Evolutionary conservation across 2,329 filamentous ascomycete genomes (phyloP), one percentile per base, ranked within the genome.

Genomic region (Ilyonectria sp.): DNA sequence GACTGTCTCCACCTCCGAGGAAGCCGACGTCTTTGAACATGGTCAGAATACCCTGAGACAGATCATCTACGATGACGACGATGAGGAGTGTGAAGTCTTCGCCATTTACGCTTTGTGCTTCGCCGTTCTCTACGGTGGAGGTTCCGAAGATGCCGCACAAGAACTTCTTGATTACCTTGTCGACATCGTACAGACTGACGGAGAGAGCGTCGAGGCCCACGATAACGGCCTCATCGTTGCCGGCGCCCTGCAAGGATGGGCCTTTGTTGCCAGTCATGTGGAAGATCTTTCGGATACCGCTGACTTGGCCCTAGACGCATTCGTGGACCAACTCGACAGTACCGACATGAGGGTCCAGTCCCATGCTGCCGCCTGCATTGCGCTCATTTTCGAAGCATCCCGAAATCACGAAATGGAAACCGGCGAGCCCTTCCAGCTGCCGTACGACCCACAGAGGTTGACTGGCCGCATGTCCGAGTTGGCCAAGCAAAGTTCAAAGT

Each of bases 301-400:
- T 35, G 91, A 94, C 70, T 82, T 89, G 31, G 92, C 93, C 17
- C 88, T 96, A 74, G 92, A 96, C 60, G 91, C 92, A 2, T 94
- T 97, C 73, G 90, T 93, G 47, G 94, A 97, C 54, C 94, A 97
- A 80, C 91, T 97, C 19, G 91, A 95, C 67, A 94, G 92, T 78
- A 86, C 86, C 35, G 91, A 94, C 65, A 84, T 90, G 1, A 84
- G 87, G 9, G 93, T 97, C 1, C 93, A 96, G 75, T 90, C 94
- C 52, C 90, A 92, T 4, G 92, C 94, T 0, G 94, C 92, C 4
- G 89, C 92, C 76, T 93, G 93, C 78, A 94, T 97, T 66, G 94
- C 94, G 1, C 84, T 97, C 10, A 85, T 97, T 11, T 95, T 93
- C 75, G 94, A 97, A 79, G 92, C 92, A 69, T 84, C 84, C 3